Conservation (phyloP, 2,329 filamentous ascomycete genomes). For the Neofusicoccum sp. region DNA sequence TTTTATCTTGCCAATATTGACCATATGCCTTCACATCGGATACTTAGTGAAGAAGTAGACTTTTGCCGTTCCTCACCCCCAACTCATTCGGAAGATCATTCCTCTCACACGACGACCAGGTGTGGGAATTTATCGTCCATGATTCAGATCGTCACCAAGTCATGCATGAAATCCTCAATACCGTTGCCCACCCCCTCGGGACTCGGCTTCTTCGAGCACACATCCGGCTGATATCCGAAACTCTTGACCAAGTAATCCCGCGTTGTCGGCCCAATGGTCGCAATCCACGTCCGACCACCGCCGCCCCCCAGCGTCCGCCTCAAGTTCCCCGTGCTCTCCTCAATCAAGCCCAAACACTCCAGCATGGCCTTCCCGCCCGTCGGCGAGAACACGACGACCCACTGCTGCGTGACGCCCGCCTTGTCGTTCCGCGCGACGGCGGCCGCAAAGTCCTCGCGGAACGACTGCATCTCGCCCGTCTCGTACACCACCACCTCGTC, state of each 20-base stretch:
- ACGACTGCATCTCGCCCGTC: conserved; percentile 79
- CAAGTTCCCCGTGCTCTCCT: conserved; percentile 42
- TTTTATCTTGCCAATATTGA: no score
- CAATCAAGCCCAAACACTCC: conserved; percentile 52
- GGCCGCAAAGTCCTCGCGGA: conserved; percentile 66
- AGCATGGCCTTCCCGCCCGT: conserved; percentile 65
- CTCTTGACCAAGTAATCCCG: conserved; percentile 68
- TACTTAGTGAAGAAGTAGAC: no score
- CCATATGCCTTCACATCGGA: no score
- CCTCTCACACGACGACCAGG: no score
- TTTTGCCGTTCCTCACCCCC: no score
- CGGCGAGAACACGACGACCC: conserved; percentile 74
- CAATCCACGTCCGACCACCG: conserved; percentile 63
- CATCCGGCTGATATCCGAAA: conserved; percentile 71
- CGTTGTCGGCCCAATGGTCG: conserved; percentile 93
- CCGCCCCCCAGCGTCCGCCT: conserved; percentile 27
- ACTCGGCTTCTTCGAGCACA: conserved; percentile 80
- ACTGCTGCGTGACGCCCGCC: conserved; percentile 51
- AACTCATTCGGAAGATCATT: no score
- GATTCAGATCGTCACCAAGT: not conserved
- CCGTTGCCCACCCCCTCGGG: conserved; percentile 75
- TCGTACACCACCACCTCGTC: conserved; percentile 85
- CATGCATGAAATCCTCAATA: conserved; percentile 52
- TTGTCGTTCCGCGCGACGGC: conserved; percentile 52
- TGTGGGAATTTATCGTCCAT: no score